Evolutionary conservation across 169 alveolate genomes (phyloP).

Genomic region (Babesia gibsoni): DNA sequence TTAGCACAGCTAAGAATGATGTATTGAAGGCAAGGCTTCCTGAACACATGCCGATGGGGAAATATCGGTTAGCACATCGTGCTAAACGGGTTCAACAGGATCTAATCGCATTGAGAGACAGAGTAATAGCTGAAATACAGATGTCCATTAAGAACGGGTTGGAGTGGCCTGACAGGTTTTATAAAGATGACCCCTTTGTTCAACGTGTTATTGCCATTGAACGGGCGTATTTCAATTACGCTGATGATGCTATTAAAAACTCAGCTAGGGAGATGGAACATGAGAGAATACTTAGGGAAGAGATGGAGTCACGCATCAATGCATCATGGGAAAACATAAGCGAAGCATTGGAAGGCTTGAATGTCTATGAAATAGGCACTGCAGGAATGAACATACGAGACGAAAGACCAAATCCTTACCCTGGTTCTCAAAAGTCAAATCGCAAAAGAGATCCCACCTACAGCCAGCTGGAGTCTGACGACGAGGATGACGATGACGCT

Average conservation of each 20-base stretch:
- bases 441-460: neutral
- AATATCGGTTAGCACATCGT: conserved; percentile 28
- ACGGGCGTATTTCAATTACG: neutral
- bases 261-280: neutral
- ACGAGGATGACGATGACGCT: neutral
- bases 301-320: neutral
- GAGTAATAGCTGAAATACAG: neutral
- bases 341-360: neutral
- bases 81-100: conserved; percentile 5
- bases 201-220: conserved; percentile 6
- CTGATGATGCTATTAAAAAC: neutral
- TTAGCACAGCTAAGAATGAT: conserved; percentile 15
- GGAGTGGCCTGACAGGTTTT: neutral
- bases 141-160: neutral
- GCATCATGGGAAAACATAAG: neutral
- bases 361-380: neutral
- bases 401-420: neutral
- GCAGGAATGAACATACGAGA: neutral
- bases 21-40: conserved; percentile 38
- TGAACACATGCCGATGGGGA: conserved; percentile 49
- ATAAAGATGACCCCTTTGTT: neutral
- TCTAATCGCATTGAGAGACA: neutral
- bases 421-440: neutral
- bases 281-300: neutral
- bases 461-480: neutral